phyloP scores from a whole-genome alignment of 139 green algal genomes.

The Chlamydomonas sp. region DNA sequence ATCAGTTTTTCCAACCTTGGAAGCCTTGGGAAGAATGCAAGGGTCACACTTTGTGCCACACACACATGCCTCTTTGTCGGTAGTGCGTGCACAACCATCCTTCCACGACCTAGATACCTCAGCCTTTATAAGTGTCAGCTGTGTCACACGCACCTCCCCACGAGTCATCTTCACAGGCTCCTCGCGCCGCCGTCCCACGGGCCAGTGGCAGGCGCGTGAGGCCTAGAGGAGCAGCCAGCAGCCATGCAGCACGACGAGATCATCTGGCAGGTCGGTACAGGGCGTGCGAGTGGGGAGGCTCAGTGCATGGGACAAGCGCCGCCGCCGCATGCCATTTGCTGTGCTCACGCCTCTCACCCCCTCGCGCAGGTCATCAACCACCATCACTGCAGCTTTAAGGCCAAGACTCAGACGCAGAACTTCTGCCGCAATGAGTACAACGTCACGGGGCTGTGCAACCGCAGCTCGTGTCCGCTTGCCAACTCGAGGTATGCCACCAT shows the following conservation, averaged over 20 bases:
- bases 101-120: too few relatives aligned
- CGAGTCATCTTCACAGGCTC: too few relatives aligned
- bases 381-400: slow-evolving; percentile 88
- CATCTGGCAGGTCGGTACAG: slow-evolving; percentile 66
- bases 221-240: too few relatives aligned
- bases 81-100: too few relatives aligned
- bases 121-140: too few relatives aligned
- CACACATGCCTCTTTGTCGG: too few relatives aligned
- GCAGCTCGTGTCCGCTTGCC: slow-evolving; percentile 87
- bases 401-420: slow-evolving; percentile 84
- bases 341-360: neutral
- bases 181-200: too few relatives aligned
- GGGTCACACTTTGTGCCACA: too few relatives aligned
- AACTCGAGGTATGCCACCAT: slow-evolving; percentile 95
- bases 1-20: too few relatives aligned
- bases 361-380: slow-evolving; percentile 90
- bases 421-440: slow-evolving; percentile 99
- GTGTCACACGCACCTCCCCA: too few relatives aligned
- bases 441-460: slow-evolving; percentile 91
- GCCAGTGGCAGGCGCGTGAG: too few relatives aligned
- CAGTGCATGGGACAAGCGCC: neutral
- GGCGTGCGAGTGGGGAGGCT: neutral
- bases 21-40: too few relatives aligned
- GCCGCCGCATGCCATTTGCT: neutral
- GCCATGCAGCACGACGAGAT: slow-evolving; percentile 86